Conservation (phyloP, 2,329 filamentous ascomycete genomes). For the Paramyrothecium roridum region DNA sequence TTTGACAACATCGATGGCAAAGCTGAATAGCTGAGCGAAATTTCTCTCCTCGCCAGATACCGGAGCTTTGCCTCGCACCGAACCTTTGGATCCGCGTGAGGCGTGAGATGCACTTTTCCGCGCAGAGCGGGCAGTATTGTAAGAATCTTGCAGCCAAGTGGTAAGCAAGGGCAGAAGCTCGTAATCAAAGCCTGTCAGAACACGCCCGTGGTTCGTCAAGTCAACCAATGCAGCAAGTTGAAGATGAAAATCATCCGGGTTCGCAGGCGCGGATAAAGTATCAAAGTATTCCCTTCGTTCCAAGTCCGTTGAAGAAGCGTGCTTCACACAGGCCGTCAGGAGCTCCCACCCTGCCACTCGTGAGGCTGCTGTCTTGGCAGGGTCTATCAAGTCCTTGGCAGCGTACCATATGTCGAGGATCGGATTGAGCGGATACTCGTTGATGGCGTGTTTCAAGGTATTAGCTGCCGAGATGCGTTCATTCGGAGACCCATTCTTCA, state of each 20-base stretch:
- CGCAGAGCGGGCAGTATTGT: slow-evolving; percentile 48
- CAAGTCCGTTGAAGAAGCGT: slow-evolving; percentile 60
- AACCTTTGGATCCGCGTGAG: slow-evolving; percentile 29
- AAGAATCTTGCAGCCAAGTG: slow-evolving; percentile 56
- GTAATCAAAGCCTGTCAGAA: slow-evolving; percentile 65
- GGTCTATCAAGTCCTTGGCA: slow-evolving; percentile 61
- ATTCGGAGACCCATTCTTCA: slow-evolving; percentile 48
- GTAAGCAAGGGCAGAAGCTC: slow-evolving; percentile 62
- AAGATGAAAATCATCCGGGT: slow-evolving; percentile 62
- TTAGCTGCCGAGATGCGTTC: slow-evolving; percentile 57
- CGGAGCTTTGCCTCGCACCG: slow-evolving; percentile 32
- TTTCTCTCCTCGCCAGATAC: slow-evolving; percentile 56
- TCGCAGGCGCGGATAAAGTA: slow-evolving; percentile 53
- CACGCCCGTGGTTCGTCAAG: slow-evolving; percentile 58
- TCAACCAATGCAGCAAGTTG: slow-evolving; percentile 63
- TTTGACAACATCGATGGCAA: slow-evolving; percentile 67
- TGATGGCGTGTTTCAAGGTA: slow-evolving; percentile 52
- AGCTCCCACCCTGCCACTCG: slow-evolving; percentile 64
- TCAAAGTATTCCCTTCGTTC: slow-evolving; percentile 65
- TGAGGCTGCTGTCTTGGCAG: slow-evolving; percentile 48
- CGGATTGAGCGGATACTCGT: slow-evolving; percentile 57
- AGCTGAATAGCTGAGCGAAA: slow-evolving; percentile 61
- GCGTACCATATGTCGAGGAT: slow-evolving; percentile 64
- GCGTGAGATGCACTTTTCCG: slow-evolving; percentile 43
- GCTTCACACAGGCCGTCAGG: slow-evolving; percentile 62